Conservation (phyloP, 2,329 filamentous ascomycete genomes). For the Geosmithia putterillii region DNA sequence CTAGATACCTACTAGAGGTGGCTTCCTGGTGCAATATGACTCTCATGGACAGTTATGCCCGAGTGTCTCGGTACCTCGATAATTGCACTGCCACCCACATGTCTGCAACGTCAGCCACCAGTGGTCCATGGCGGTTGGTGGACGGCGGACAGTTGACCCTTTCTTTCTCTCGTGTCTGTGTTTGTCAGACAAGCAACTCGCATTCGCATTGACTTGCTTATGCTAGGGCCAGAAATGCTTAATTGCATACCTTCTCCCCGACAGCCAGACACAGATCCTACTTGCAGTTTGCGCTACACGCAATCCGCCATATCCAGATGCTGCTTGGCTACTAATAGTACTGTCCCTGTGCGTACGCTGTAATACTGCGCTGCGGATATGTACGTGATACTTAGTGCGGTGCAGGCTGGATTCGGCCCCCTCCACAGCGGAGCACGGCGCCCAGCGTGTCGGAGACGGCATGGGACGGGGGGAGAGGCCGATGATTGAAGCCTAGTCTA, state of each 20-base stretch:
- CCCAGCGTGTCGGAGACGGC: neutral
- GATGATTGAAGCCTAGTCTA: neutral
- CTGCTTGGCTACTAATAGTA: no score
- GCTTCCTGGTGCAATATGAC: neutral
- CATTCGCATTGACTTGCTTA: neutral
- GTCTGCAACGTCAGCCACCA: neutral
- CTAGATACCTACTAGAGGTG: neutral
- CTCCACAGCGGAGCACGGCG: conserved; percentile 2
- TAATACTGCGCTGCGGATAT: no score
- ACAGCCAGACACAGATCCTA: no score
- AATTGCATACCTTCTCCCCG: no score
- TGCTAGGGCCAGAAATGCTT: no score
- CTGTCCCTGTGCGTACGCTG: no score
- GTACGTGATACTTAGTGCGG: neutral
- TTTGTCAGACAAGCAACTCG: neutral
- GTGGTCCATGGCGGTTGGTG: neutral
- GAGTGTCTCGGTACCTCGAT: neutral
- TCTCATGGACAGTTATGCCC: no score
- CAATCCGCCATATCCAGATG: no score
- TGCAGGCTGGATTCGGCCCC: neutral
- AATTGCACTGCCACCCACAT: neutral
- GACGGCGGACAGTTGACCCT: no score
- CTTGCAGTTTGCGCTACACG: no score
- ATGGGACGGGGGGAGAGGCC: neutral
- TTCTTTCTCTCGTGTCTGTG: neutral